Conservation (phyloP, 306 rosid genomes). For the Potentilla sterilis region DNA sequence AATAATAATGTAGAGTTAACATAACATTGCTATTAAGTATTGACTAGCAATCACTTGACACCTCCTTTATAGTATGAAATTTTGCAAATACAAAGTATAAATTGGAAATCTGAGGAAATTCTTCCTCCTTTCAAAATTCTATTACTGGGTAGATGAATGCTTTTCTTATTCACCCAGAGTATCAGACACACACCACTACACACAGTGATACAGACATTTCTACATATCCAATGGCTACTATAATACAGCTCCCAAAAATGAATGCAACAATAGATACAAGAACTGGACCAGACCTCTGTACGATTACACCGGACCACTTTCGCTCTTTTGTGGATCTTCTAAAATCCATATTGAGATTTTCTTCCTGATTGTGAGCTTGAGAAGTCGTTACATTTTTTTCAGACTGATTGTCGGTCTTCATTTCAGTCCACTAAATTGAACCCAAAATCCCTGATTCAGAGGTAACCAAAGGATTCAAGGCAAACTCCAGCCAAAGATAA, state of each 20-base stretch:
- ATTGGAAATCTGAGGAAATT: not conserved
- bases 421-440: slow-evolving; percentile 13
- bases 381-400: slow-evolving; percentile 6
- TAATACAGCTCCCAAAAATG: slow-evolving; percentile 34
- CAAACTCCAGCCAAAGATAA: not conserved
- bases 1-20: not conserved
- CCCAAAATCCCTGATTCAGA: slow-evolving; percentile 28
- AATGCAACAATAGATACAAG: slow-evolving; percentile 31
- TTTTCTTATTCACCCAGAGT: slow-evolving; percentile 27
- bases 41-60: not conserved
- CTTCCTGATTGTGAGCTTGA: not conserved
- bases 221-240: slow-evolving; percentile 20
- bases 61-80: not conserved
- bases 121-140: slow-evolving; percentile 15
- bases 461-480: slow-evolving; percentile 6
- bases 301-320: not conserved
- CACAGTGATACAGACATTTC: slow-evolving; percentile 22
- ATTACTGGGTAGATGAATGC: slow-evolving; percentile 8
- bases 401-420: not conserved
- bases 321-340: not conserved
- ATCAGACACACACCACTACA: slow-evolving; percentile 15
- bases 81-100: not conserved
- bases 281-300: not conserved
- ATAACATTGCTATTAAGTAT: not conserved
- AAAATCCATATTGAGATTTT: not conserved